Evolutionary conservation across 495 filamentous ascomycete genomes (phyloP), one percentile per base, ranked within the genome.

Genomic region (Xylaria cubensis): DNA sequence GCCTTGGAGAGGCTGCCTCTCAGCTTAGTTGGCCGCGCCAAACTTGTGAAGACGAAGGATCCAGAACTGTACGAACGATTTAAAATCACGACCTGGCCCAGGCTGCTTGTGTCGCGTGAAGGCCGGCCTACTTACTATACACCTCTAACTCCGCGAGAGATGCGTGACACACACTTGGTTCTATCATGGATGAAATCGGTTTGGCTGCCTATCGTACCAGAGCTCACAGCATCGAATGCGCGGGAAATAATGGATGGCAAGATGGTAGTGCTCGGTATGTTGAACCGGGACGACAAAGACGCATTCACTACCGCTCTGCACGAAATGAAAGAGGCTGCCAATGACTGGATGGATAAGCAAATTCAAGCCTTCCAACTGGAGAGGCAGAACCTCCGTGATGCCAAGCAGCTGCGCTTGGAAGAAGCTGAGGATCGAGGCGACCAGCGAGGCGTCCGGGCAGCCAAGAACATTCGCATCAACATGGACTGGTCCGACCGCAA

Each of bases 291-390:
- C 13, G 89, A 93, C 56, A 84, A 90, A 44, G 92, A 94, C 62
- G 92, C 95, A 34, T 98, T 96, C 83, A 82, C 87, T 67, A 85
- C 86, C 59, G 90, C 92, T 32, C 93, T 92, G 81, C 90, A 92
- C 19, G 96, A 99, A 82, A 90, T 99, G 81, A 98, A 97, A 86
- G 94, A 93, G 71, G 96, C 96, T 26, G 96, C 96, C 13, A 85
- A 93, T 67, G 96, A 98, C 76, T 99, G 96, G 93, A 97, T 98
- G 91, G 96, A 98, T 80, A 97, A 95, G 84, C 92, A 97, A 79
- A 90, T 91, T 42, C 89, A 95, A 72, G 84, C 91, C 32, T 98
- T 97, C 87, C 92, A 95, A 76, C 86, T 95, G 24, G 97, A 99
- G 83, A 85, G 94, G 41, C 92, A 97, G 77, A 95, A 98, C 75